Evolutionary conservation across 805 yeast genomes (phyloP).

Genomic region (Yamadazyma phyllophila): DNA sequence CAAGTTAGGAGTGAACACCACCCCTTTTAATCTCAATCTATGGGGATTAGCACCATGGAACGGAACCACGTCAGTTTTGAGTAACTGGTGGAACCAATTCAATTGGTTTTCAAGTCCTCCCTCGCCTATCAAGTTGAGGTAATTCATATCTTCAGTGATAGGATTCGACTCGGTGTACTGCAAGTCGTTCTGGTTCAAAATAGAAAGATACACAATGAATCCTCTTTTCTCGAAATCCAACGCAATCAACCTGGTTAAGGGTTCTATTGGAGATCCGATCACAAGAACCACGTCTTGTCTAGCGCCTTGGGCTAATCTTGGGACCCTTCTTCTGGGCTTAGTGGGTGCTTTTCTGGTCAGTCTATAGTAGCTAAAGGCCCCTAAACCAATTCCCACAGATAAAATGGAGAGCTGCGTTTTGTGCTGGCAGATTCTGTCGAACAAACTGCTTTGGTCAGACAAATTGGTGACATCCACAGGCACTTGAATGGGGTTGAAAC

Average conservation of each 20-base stretch:
- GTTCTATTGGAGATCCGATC: constrained; percentile 76
- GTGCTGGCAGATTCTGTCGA: constrained; percentile 3
- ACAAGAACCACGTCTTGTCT: constrained; percentile 72
- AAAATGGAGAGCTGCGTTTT: constrained; percentile 16
- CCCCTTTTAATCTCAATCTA: constrained; percentile 57
- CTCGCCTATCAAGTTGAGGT: constrained; percentile 53
- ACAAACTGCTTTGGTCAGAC: not conserved
- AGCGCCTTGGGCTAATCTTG: constrained; percentile 64
- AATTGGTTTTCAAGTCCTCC: constrained; percentile 47
- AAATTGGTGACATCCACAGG: constrained; percentile 1
- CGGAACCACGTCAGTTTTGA: constrained; percentile 55
- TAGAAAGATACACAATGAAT: constrained; percentile 75
- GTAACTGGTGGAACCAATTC: constrained; percentile 45
- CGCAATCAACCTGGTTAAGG: constrained; percentile 65
- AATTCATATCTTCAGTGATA: constrained; percentile 66
- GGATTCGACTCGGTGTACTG: constrained; percentile 52
- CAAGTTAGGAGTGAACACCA: constrained; percentile 67
- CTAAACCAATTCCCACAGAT: constrained; percentile 27
- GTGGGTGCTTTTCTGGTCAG: not conserved
- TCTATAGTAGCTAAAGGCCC: constrained; percentile 4
- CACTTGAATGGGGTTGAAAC: constrained; percentile 13
- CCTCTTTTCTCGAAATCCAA: constrained; percentile 77
- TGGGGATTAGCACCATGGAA: constrained; percentile 59
- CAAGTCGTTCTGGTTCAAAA: constrained; percentile 59
- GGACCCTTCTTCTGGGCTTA: constrained; percentile 50